Percentiles rank a stretch among this genome's conserved stretches.
Evolutionary conservation across 768 basidiomycete genomes (phyloP).

Genomic region (Rubroboletus satanas): DNA sequence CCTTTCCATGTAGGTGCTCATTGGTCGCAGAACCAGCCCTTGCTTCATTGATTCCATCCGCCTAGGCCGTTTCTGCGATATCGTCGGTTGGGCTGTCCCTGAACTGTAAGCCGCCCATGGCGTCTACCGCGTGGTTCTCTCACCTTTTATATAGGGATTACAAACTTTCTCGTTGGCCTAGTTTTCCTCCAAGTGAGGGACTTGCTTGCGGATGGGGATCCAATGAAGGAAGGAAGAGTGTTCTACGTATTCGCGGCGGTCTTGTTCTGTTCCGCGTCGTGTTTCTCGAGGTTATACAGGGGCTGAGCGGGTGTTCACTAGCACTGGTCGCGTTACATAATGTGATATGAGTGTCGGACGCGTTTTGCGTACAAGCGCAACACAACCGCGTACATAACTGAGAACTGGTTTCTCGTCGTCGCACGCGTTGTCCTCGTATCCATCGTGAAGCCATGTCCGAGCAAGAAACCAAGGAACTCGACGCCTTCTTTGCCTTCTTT

Average conservation of each 20-base stretch:
- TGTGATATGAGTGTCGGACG: conserved; percentile 5
- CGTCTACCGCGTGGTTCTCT: background rate
- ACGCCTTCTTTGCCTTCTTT: conserved; percentile 81
- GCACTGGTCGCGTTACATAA: conserved; percentile 23
- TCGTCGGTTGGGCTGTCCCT: conserved; percentile 71
- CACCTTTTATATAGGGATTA: conserved; percentile 53
- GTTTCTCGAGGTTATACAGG: conserved; percentile 27
- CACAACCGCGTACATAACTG: background rate
- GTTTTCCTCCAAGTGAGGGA: conserved; percentile 83
- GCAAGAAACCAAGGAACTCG: conserved; percentile 56
- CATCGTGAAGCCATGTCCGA: conserved; percentile 33
- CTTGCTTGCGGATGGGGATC: conserved; percentile 56
- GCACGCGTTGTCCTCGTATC: background rate
- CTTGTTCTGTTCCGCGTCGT: conserved; percentile 33
- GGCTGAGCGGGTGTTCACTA: conserved; percentile 13
- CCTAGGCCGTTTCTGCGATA: conserved; percentile 73
- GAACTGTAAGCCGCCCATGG: conserved; percentile 49
- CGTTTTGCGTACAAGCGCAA: background rate
- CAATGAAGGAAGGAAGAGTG: conserved; percentile 73
- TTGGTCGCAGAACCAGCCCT: background rate
- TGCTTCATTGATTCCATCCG: background rate
- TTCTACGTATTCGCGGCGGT: conserved; percentile 80
- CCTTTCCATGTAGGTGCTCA: conserved; percentile 60
- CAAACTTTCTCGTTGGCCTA: conserved; percentile 82
- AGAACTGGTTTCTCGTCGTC: conserved; percentile 7